phyloP scores from a whole-genome alignment of 495 filamentous ascomycete species.

The Mycothermus thermophilus region DNA sequence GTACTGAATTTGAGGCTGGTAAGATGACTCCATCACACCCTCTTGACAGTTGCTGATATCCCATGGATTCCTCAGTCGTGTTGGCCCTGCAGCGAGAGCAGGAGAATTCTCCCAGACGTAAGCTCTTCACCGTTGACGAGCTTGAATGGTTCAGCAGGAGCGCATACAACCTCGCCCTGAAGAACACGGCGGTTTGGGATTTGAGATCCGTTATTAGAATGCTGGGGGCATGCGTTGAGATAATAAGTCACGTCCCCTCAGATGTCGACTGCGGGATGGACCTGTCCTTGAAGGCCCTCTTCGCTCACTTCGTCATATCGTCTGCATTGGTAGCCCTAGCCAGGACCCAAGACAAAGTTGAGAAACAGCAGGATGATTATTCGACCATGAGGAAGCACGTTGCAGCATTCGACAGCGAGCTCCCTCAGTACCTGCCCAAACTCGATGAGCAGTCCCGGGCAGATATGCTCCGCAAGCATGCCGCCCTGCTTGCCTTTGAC shows the following conservation, averaged over 20 bases:
- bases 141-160: conserved; percentile 73
- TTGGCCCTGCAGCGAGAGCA: conserved; percentile 26
- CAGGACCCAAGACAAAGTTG: conserved; percentile 47
- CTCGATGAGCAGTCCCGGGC: conserved; percentile 30
- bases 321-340: conserved; percentile 47
- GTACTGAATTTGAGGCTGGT: conserved; percentile 52
- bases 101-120: conserved; percentile 10
- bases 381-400: conserved; percentile 41
- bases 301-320: conserved; percentile 55
- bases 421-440: conserved; percentile 22
- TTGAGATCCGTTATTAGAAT: conserved; percentile 41
- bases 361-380: conserved; percentile 48
- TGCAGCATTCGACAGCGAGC: conserved; percentile 35
- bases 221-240: conserved; percentile 43
- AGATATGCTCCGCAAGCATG: conserved; percentile 48
- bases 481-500: conserved; percentile 52
- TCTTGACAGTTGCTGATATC: conserved; percentile 13
- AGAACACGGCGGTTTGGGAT: conserved; percentile 41
- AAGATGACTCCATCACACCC: conserved; percentile 7
- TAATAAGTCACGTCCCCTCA: conserved; percentile 46
- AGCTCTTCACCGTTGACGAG: conserved; percentile 44
- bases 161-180: conserved; percentile 59
- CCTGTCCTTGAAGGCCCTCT: conserved; percentile 43
- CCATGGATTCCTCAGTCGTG: no score
- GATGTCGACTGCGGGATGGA: conserved; percentile 34